These are phyloP conservation scores for Silene conica DNA, from an alignment of 148 eudicot species.

Conservation along the genomic window DNA sequence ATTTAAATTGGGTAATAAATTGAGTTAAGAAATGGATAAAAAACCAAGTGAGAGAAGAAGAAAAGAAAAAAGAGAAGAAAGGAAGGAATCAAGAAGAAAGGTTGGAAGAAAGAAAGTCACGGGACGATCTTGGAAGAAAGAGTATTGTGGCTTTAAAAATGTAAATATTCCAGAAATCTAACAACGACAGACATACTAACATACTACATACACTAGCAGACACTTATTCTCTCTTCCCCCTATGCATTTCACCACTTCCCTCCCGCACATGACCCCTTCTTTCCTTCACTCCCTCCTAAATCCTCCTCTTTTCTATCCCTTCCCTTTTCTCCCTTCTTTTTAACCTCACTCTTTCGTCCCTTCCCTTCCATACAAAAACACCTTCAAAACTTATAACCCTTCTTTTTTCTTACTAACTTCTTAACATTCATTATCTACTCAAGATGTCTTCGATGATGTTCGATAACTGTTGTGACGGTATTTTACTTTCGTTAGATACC, in stretches of 20 bases:
- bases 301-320: no score
- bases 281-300: no score
- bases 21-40: no score
- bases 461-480: constrained; percentile 36
- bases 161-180: constrained; percentile 39
- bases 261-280: neutral
- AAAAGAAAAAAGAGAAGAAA: constrained; percentile 11
- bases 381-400: no score
- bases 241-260: constrained; percentile 10
- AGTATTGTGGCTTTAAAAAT: constrained; percentile 45
- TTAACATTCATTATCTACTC: neutral
- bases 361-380: neutral
- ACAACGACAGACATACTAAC: constrained; percentile 46
- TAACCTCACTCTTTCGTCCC: neutral
- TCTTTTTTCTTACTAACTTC: no score
- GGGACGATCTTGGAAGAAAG: constrained; percentile 71
- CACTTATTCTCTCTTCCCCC: constrained; percentile 40
- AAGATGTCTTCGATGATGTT: constrained; percentile 64
- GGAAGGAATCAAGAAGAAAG: neutral
- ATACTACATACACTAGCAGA: constrained; percentile 30
- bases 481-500: constrained; percentile 40
- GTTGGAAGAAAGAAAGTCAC: constrained; percentile 48
- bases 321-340: constrained; percentile 2
- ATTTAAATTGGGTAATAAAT: no score
- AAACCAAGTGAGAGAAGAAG: neutral